Percentiles rank a stretch among this genome's conserved stretches.
Evolutionary conservation across 768 basidiomycete genomes (phyloP).

Genomic region (Lactarius hengduanensis): DNA sequence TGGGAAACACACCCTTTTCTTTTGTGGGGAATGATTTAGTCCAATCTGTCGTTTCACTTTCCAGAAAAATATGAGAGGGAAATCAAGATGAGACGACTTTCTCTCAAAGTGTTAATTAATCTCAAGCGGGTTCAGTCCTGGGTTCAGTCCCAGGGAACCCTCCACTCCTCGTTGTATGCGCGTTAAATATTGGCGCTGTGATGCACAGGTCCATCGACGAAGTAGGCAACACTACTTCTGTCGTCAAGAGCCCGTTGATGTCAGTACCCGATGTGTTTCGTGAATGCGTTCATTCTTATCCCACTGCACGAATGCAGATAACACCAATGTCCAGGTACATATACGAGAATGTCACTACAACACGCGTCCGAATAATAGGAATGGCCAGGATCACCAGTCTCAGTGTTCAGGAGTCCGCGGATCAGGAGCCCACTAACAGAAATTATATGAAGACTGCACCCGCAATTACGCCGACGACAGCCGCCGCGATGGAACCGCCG

Average conservation of each 20-base stretch:
- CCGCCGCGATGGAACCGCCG: conserved; percentile 9
- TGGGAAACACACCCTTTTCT: background rate
- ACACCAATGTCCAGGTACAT: conserved; percentile 9
- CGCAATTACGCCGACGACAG: conserved; percentile 18
- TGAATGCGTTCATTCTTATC: background rate
- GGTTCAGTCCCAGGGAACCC: background rate
- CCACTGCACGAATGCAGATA: background rate
- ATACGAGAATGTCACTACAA: background rate
- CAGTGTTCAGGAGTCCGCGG: conserved; percentile 13
- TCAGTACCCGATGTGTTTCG: background rate
- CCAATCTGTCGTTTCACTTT: background rate
- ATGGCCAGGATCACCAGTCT: background rate
- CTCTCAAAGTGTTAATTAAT: background rate
- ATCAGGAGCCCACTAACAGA: background rate
- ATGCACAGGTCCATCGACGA: background rate
- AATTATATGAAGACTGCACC: conserved; percentile 19
- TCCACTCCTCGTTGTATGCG: background rate
- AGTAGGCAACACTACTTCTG: background rate
- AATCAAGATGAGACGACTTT: background rate
- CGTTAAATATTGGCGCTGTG: too few species aligned
- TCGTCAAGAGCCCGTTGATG: background rate
- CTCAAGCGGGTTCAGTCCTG: background rate
- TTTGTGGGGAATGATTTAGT: background rate
- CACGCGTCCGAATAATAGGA: background rate
- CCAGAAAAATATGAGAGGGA: background rate